Conservation (phyloP, 257 asterid species). For the Solanum paucissectum region DNA sequence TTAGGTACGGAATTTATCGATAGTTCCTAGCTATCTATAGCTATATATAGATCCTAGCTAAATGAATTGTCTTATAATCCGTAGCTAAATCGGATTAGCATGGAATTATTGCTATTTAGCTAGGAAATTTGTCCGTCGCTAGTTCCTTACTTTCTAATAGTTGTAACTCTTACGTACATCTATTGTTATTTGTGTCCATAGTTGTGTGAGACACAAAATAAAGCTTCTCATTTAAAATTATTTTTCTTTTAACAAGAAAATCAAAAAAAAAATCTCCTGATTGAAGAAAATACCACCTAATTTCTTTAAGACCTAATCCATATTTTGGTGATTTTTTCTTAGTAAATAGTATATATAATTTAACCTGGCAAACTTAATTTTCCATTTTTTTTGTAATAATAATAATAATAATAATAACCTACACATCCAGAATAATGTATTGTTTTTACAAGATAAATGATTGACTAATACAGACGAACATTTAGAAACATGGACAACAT, state of each 20-base stretch:
- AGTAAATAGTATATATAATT: not conserved
- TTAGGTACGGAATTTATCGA: too few relatives aligned
- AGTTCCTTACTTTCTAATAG: too few relatives aligned
- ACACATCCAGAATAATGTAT: not conserved
- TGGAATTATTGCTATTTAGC: not conserved
- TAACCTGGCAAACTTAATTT: not conserved
- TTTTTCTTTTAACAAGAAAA: too few relatives aligned
- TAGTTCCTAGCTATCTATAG: not conserved
- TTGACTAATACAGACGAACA: not conserved
- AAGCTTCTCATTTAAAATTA: not conserved
- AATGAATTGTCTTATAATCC: not conserved
- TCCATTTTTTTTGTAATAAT: not conserved
- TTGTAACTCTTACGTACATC: not conserved
- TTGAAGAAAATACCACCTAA: not conserved
- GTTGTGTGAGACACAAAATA: not conserved
- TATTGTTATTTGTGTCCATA: not conserved
- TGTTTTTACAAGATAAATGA: not conserved
- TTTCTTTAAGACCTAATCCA: not conserved
- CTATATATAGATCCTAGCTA: not conserved
- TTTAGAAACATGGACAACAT: not conserved
- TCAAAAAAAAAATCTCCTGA: fast-evolving
- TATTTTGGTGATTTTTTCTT: not conserved
- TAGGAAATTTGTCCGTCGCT: too few relatives aligned
- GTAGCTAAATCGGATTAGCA: not conserved
- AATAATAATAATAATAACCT: not conserved